Conservation (phyloP, 2,329 filamentous ascomycete species). For the Aureobasidium namibiae region DNA sequence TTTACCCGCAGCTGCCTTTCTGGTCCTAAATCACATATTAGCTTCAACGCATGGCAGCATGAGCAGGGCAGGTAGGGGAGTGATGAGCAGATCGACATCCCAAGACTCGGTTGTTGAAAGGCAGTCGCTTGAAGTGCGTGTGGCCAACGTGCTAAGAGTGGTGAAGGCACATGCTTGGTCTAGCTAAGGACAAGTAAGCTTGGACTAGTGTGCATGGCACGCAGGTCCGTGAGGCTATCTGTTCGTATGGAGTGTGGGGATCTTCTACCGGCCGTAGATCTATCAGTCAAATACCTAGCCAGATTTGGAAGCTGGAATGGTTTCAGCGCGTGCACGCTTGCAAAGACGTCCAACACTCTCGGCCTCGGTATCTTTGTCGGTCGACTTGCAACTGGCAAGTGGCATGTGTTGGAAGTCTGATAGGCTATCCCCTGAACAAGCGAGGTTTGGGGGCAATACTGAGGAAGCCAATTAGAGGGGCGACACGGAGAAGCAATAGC, state of each 20-base stretch:
- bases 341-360: background rate
- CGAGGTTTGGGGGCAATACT: background rate
- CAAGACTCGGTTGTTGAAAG: conserved; percentile 1
- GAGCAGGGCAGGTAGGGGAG: background rate
- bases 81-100: conserved; percentile 9
- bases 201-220: background rate
- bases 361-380: conserved; percentile 8
- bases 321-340: conserved; percentile 1
- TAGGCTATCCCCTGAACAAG: background rate
- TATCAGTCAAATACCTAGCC: background rate
- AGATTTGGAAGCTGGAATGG: background rate
- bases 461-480: background rate
- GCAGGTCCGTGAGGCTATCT: background rate
- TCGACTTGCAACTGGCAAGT: background rate
- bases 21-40: conserved; percentile 4
- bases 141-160: background rate
- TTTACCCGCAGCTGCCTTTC: conserved; percentile 12
- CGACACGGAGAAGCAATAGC: background rate
- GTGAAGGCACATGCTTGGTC: background rate
- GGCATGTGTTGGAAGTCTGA: background rate
- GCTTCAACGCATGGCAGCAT: background rate
- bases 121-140: background rate
- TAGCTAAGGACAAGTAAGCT: conserved; percentile 1
- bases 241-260: conserved; percentile 9
- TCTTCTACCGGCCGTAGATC: conserved; percentile 5